A percentile compares a stretch with the other conserved stretches of the same genome.
Evolutionary conservation across 176 grass and related monocot species (phyloP).

Genomic region (Ensete glaucum): DNA sequence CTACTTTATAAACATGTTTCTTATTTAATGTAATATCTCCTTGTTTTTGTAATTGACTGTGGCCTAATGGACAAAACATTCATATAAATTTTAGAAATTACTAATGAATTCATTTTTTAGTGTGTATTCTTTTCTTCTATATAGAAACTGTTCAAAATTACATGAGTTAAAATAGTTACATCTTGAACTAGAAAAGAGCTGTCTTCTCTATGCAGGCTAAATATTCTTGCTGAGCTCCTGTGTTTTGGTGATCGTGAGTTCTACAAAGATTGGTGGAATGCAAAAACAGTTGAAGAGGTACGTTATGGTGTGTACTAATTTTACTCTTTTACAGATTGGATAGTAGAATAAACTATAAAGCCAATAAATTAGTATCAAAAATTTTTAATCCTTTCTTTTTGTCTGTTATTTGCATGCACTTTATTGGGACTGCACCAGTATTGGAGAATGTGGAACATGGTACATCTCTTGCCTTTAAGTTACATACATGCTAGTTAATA

Average conservation of each 20-base stretch:
- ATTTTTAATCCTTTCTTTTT: conserved; percentile 19
- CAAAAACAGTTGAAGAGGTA: conserved; percentile 98
- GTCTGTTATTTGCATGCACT: conserved; percentile 10
- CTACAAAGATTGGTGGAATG: conserved; percentile 99
- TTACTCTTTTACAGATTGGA: conserved; percentile 1
- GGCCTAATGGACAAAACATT: no score
- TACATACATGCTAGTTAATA: not conserved
- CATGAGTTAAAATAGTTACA: not conserved
- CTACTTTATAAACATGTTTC: not conserved
- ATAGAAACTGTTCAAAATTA: no score
- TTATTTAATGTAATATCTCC: not conserved
- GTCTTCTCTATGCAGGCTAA: conserved; percentile 43
- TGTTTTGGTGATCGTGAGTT: conserved; percentile 94
- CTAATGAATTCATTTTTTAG: no score
- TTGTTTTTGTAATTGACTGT: not conserved
- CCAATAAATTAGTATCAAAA: not conserved
- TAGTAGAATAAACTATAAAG: not conserved
- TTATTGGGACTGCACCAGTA: conserved; percentile 50
- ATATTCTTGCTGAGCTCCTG: conserved; percentile 88
- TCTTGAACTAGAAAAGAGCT: conserved; percentile 18
- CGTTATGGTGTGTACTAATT: not conserved
- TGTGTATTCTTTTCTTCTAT: no score
- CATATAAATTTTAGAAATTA: no score
- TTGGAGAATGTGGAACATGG: conserved; percentile 99
- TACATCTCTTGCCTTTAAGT: conserved; percentile 30